Evolutionary conservation across 2,329 filamentous ascomycete genomes (phyloP), one percentile per base, ranked within the genome.

Genomic region (Dactylella cylindrospora): DNA sequence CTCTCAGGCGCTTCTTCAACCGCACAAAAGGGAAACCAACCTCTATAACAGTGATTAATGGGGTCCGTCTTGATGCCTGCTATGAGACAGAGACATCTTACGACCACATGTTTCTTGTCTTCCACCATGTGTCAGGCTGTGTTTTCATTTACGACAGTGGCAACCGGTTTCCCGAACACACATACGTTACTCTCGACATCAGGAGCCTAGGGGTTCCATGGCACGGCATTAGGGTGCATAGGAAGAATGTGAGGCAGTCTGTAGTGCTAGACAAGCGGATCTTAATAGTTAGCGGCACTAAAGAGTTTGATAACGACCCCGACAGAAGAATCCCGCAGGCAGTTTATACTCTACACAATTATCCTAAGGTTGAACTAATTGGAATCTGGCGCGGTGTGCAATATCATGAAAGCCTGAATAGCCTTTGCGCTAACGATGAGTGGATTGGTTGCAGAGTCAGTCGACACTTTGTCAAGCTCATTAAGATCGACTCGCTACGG

Each of bases 101-200:
- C 31, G 57, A 62, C 40, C 57, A 62, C 26, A 62, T 62, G 57
- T 62, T 62, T 29, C 49, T 62, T 8, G 57, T 62, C 10, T 62
- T 62, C 49, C 57, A 62, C 31, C 57, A 62, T 35, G 36, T 43
- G n/a, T 54, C 43, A 8, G 57, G 57, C 13, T 38, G 32, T 19
- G 57, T 62, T 3, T 62, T 62, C 36, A 62, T 62, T 36, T 62
- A 62, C 32, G 57, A 62, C 32, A 62, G 57, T 26, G 57, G 57
- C 17, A 62, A 62, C 38, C 49, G 57, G 2, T 62, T 62, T 32
- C 57, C 57, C 5, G 10, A 54, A n/a, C 19, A 25, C 5, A 25
- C 57, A 1, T 62, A 44, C 32, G 49, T 62, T 26, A 54, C 57
- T 15, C 49, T 62, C 15, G 49, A 62, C 7, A 40, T 62, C 19